Percentiles rank a stretch among this genome's conserved stretches.
phyloP scores from a whole-genome alignment of 2,329 filamentous ascomycete genomes.

The Mycosphaerella sp. region DNA sequence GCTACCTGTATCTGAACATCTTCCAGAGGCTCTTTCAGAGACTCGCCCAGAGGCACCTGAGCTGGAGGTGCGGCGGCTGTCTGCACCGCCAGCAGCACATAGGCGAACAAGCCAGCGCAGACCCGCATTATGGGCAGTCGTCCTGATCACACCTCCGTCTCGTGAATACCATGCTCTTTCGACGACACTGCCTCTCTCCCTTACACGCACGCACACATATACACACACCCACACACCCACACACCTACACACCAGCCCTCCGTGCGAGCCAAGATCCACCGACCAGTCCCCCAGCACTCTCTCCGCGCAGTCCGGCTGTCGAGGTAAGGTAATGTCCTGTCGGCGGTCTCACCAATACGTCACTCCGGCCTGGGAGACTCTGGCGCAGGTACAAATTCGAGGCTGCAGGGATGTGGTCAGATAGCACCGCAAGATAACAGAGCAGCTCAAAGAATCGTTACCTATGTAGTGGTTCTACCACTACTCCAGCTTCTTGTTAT shows the following conservation, averaged over 20 bases:
- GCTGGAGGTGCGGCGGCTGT: conserved; percentile 18
- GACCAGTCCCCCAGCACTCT: not conserved
- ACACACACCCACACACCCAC: too few relatives aligned
- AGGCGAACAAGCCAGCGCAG: not conserved
- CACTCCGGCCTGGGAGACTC: not conserved
- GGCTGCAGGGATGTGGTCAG: not conserved
- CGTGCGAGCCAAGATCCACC: not conserved
- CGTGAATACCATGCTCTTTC: not conserved
- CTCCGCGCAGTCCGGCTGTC: not conserved
- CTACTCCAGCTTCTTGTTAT: not conserved
- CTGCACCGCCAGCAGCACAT: conserved; percentile 11
- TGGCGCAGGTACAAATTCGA: not conserved
- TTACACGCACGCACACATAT: too few relatives aligned
- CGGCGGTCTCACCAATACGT: not conserved
- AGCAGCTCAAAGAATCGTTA: too few relatives aligned
- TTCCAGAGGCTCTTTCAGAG: not conserved
- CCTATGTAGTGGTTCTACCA: not conserved
- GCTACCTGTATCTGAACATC: not conserved
- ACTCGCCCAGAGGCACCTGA: conserved; percentile 15
- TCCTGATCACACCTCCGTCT: not conserved
- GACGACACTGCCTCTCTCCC: not conserved
- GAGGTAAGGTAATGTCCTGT: not conserved
- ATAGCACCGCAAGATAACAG: not conserved
- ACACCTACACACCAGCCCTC: too few relatives aligned
- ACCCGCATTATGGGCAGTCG: not conserved